Evolutionary conservation across 768 basidiomycete genomes (phyloP).

Genomic region (Termitomyces sp.): DNA sequence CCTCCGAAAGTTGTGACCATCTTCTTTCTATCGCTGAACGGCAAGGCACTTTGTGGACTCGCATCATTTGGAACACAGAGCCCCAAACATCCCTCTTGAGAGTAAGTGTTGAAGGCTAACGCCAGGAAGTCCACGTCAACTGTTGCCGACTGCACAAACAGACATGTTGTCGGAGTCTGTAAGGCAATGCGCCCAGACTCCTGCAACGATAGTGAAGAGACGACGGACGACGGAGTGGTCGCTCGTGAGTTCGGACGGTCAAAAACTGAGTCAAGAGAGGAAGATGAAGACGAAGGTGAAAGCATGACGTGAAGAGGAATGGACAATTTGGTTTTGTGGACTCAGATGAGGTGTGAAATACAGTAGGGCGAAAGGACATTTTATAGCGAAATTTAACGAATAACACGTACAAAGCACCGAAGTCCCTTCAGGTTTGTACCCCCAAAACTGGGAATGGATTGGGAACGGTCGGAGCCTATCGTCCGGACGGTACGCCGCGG

Average conservation of each 20-base stretch:
- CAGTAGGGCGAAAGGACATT: conserved; percentile 12
- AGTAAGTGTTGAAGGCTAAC: conserved; percentile 27
- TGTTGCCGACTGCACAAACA: conserved; percentile 17
- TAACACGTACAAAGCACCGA: conserved; percentile 19
- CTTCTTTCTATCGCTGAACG: conserved; percentile 3
- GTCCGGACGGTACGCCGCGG: neutral
- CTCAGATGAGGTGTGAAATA: conserved; percentile 1
- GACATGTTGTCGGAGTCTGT: conserved; percentile 15
- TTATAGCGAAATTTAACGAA: conserved; percentile 23
- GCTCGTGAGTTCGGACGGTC: conserved; percentile 27
- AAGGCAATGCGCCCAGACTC: conserved; percentile 13
- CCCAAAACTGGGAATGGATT: conserved; percentile 4
- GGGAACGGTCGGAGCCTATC: neutral
- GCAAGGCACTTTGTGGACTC: neutral
- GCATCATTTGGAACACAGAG: conserved; percentile 4
- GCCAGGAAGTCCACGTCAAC: conserved; percentile 18
- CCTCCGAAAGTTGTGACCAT: neutral
- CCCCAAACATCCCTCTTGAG: conserved; percentile 22
- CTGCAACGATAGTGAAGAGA: conserved; percentile 1
- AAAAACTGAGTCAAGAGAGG: conserved; percentile 26
- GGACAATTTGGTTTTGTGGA: neutral
- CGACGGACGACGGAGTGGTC: conserved; percentile 24
- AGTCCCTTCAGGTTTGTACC: conserved; percentile 4
- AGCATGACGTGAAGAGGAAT: conserved; percentile 6
- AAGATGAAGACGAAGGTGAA: conserved; percentile 24